A percentile compares a stretch with the other conserved stretches of the same genome.
These are phyloP conservation scores for Kickxella alabastrina DNA, from an alignment of 192 early-diverging fungal genomes.

Conservation along the genomic window DNA sequence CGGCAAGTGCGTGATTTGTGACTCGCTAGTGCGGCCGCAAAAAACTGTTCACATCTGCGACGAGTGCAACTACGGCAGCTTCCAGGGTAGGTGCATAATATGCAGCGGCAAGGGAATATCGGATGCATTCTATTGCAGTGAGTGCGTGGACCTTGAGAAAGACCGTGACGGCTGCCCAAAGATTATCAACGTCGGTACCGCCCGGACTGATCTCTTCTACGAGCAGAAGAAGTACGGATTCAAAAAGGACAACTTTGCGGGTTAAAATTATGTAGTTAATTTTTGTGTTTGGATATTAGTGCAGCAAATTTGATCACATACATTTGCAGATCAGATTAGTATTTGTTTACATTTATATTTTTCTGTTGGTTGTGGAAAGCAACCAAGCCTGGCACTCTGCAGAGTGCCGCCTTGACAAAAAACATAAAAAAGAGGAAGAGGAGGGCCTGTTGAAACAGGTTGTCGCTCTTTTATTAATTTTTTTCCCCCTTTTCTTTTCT, in stretches of 20 bases:
- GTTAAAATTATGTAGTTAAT: not conserved
- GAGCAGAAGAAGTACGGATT: conserved; percentile 86
- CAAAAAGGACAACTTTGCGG: not conserved
- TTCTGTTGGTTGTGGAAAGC: not conserved
- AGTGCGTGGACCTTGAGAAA: conserved; percentile 87
- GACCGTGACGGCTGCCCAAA: conserved; percentile 97
- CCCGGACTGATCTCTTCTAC: conserved; percentile 88
- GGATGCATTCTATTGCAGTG: conserved; percentile 93
- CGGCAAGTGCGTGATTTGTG: conserved; percentile 94
- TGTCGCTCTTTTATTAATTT: not conserved
- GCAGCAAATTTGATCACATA: too few species aligned
- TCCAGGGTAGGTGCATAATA: conserved; percentile 85
- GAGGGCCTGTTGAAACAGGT: not conserved
- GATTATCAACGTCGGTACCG: conserved; percentile 92
- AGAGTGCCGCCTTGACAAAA: conserved; percentile 14
- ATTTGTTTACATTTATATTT: conserved; percentile 4
- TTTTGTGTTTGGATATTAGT: not conserved
- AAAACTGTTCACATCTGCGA: conserved; percentile 90
- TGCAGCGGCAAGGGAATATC: conserved; percentile 86
- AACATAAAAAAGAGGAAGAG: not conserved
- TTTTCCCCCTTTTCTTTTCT: not conserved
- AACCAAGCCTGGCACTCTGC: not conserved
- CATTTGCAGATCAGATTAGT: not conserved
- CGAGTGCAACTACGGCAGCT: conserved; percentile 94
- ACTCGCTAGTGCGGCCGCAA: conserved; percentile 88